These are phyloP conservation scores for Cytospora piceicola DNA, from an alignment of 2,329 filamentous ascomycete species.

Conservation along the genomic window DNA sequence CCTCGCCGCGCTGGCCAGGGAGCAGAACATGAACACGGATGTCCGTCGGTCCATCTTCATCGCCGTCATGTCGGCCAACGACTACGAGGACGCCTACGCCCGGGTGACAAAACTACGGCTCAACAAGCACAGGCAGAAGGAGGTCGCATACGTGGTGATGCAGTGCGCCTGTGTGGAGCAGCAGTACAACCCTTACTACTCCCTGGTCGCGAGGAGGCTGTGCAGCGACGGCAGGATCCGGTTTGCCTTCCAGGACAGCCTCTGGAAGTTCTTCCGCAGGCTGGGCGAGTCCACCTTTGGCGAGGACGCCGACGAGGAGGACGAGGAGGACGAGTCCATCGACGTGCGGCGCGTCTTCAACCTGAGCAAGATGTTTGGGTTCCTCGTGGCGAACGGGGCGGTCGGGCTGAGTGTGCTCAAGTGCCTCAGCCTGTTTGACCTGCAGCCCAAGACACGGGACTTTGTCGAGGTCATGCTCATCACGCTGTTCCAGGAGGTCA, in stretches of 20 bases:
- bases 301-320: conserved; percentile 62
- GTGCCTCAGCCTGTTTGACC: conserved; percentile 76
- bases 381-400: conserved; percentile 51
- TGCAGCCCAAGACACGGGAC: conserved; percentile 74
- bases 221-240: conserved; percentile 75
- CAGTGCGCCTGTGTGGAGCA: conserved; percentile 85
- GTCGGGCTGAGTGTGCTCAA: conserved; percentile 59
- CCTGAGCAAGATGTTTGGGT: conserved; percentile 59
- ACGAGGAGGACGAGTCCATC: conserved; percentile 51
- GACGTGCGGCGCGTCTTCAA: conserved; percentile 57
- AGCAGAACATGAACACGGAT: conserved; percentile 85
- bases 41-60: conserved; percentile 91
- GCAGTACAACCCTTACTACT: conserved; percentile 91
- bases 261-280: conserved; percentile 84
- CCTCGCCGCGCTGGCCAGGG: conserved; percentile 72
- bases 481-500: conserved; percentile 66
- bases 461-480: conserved; percentile 84
- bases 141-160: conserved; percentile 85
- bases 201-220: conserved; percentile 77
- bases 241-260: conserved; percentile 83
- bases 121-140: conserved; percentile 82
- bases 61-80: conserved; percentile 81
- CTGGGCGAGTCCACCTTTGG: conserved; percentile 81
- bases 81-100: conserved; percentile 81
- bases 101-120: conserved; percentile 81